These are phyloP conservation scores for Cutaneotrichosporon sp. DNA, from an alignment of 1,284 basidiomycete species.

Conservation along the genomic window DNA sequence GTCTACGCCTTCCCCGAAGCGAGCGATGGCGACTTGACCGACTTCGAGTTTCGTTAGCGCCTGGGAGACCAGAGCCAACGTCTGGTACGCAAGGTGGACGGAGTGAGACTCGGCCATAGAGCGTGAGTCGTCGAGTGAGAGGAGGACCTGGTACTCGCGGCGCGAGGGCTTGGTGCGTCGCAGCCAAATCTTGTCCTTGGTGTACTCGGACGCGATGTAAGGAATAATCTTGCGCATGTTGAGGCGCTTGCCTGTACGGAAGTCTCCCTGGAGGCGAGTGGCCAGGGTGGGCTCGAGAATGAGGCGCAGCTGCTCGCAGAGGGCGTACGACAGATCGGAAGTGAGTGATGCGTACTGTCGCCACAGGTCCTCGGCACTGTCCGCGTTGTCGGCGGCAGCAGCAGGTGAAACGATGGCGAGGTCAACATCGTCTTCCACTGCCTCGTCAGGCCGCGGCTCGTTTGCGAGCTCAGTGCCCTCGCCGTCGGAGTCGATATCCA, in stretches of 20 bases:
- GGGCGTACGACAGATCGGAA: conserved; percentile 79
- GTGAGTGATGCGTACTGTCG: conserved; percentile 84
- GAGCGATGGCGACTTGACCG: conserved; percentile 86
- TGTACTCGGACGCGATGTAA: conserved; percentile 98
- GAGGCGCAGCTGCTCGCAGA: conserved; percentile 94
- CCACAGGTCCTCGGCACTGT: conserved; percentile 71
- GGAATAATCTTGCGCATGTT: conserved; percentile 99
- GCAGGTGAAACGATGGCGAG: conserved; percentile 54
- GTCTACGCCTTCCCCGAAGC: conserved; percentile 84
- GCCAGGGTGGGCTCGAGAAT: conserved; percentile 94
- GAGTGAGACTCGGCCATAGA: conserved; percentile 95
- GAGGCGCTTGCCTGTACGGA: conserved; percentile 92
- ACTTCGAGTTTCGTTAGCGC: conserved; percentile 89
- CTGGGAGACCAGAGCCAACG: conserved; percentile 84
- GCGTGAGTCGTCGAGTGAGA: conserved; percentile 91
- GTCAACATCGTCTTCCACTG: conserved; percentile 53
- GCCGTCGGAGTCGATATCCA: conserved; percentile 36
- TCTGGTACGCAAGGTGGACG: conserved; percentile 90
- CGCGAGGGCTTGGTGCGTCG: conserved; percentile 88
- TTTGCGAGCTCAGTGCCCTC: conserved; percentile 39
- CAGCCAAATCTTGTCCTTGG: conserved; percentile 99
- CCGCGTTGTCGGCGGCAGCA: neutral
- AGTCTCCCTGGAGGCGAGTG: conserved; percentile 92
- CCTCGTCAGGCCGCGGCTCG: conserved; percentile 28
- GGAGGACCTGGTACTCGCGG: conserved; percentile 91